phyloP scores from a whole-genome alignment of 2,329 filamentous ascomycete species.

The Pseudogymnoascus sp. region DNA sequence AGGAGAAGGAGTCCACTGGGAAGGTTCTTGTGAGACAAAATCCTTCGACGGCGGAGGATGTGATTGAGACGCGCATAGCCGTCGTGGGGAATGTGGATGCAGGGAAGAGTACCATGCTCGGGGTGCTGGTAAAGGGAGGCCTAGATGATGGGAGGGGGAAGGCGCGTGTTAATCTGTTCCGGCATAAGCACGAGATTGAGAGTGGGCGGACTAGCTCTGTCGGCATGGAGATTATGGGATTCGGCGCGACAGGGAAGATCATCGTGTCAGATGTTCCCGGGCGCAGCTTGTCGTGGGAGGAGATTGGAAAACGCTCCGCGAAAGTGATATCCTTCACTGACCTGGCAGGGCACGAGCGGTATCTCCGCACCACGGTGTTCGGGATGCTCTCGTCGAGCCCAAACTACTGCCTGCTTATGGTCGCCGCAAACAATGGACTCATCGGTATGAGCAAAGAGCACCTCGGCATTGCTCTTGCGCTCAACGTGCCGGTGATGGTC shows the following conservation, averaged over 20 bases:
- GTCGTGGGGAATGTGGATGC: slow-evolving; percentile 98
- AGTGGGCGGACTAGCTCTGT: slow-evolving; percentile 92
- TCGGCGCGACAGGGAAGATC: slow-evolving; percentile 77
- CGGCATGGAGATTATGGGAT: slow-evolving; percentile 98
- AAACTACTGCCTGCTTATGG: slow-evolving; percentile 97
- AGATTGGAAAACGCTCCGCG: slow-evolving; percentile 87
- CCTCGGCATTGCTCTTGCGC: slow-evolving; percentile 81
- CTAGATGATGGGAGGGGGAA: slow-evolving; percentile 91
- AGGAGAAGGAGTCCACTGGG: slow-evolving; percentile 69
- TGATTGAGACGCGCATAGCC: slow-evolving; percentile 92
- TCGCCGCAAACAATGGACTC: slow-evolving; percentile 93
- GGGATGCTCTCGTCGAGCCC: slow-evolving; percentile 89
- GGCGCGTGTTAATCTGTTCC: slow-evolving; percentile 89
- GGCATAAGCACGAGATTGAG: slow-evolving; percentile 97
- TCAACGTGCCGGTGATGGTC: slow-evolving; percentile 97
- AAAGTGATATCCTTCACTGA: slow-evolving; percentile 98
- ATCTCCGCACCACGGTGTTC: slow-evolving; percentile 92
- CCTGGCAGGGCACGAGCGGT: slow-evolving; percentile 89
- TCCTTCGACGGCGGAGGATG: slow-evolving; percentile 68
- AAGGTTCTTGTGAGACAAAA: slow-evolving; percentile 75
- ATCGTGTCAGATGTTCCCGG: slow-evolving; percentile 75
- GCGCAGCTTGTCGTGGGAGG: slow-evolving; percentile 88
- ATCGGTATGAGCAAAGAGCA: slow-evolving; percentile 99
- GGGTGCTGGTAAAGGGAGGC: slow-evolving; percentile 89
- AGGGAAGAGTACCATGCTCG: slow-evolving; percentile 92